Conservation (phyloP, 257 asterid species). For the Orobanche coerulescens region DNA sequence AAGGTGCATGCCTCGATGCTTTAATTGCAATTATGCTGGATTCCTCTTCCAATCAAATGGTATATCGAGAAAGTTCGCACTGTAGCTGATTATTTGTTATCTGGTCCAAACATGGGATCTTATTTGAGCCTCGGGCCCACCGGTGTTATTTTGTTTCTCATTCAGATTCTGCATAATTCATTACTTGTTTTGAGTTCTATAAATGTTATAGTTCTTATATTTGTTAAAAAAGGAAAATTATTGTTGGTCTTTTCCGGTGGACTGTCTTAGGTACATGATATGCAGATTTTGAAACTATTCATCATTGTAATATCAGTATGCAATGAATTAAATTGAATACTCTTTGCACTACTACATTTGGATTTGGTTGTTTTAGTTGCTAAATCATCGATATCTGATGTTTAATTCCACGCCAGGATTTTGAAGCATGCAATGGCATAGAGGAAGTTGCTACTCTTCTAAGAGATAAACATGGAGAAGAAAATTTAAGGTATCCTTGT, state of each 20-base stretch:
- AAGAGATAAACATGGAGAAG: constrained; percentile 74
- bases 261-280: background rate
- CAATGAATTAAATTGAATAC: background rate
- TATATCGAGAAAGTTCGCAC: constrained; percentile 22
- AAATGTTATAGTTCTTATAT: background rate
- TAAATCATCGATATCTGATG: constrained; percentile 15
- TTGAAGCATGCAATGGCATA: constrained; percentile 86
- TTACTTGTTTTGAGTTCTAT: background rate
- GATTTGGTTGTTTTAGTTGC: background rate
- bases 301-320: background rate
- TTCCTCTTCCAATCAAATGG: constrained; percentile 91
- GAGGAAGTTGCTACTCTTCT: constrained; percentile 82
- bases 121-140: constrained; percentile 3
- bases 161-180: background rate
- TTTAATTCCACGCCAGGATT: constrained; percentile 46
- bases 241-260: background rate
- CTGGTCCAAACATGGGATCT: background rate
- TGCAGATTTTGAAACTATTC: constrained; percentile 9
- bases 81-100: background rate
- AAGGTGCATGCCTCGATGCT: constrained; percentile 92
- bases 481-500: constrained; percentile 53
- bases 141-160: background rate
- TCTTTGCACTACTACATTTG: background rate
- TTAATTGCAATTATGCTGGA: constrained; percentile 83
- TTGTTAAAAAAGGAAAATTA: too few relatives aligned